These are phyloP conservation scores for Cordyceps pruinosa DNA, from an alignment of 2,329 filamentous ascomycete genomes.

Conservation along the genomic window DNA sequence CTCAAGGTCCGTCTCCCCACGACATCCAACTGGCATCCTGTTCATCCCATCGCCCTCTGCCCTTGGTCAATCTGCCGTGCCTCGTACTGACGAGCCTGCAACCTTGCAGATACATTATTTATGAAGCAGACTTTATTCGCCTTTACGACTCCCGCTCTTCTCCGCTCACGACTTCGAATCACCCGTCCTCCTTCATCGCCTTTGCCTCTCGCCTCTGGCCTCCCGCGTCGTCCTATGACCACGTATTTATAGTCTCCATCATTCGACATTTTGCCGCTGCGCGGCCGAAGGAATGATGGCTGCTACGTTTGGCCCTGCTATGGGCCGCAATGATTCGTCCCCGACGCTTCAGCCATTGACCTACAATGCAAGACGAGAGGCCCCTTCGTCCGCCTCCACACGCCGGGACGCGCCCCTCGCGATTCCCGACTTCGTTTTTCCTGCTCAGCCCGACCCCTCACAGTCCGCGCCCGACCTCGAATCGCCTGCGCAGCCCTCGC, in stretches of 20 bases:
- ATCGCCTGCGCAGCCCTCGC: neutral
- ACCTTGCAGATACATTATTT: slow-evolving; percentile 14
- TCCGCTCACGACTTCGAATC: slow-evolving; percentile 11
- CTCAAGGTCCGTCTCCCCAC: slow-evolving; percentile 16
- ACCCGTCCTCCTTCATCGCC: slow-evolving; percentile 1
- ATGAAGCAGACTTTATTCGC: slow-evolving; percentile 15
- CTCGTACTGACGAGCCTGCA: neutral
- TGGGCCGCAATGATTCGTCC: slow-evolving; percentile 25
- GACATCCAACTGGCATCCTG: no score
- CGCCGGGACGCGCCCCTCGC: slow-evolving; percentile 36
- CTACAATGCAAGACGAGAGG: neutral
- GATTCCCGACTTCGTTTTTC: slow-evolving; percentile 61
- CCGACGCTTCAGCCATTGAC: slow-evolving; percentile 13
- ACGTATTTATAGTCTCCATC: slow-evolving; percentile 20
- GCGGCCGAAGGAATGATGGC: slow-evolving; percentile 41
- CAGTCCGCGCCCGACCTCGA: slow-evolving; percentile 29
- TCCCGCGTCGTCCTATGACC: slow-evolving; percentile 32
- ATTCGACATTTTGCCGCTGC: slow-evolving; percentile 40
- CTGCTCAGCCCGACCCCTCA: slow-evolving; percentile 38
- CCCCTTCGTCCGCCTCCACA: neutral
- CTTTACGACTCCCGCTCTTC: slow-evolving; percentile 2
- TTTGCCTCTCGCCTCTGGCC: slow-evolving; percentile 15
- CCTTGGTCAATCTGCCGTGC: slow-evolving; percentile 5
- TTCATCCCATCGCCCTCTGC: neutral
- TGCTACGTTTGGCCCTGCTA: slow-evolving; percentile 33